Evolutionary conservation across 2,329 filamentous ascomycete species (phyloP).

Genomic region (Nothomitra cinnamomea): DNA sequence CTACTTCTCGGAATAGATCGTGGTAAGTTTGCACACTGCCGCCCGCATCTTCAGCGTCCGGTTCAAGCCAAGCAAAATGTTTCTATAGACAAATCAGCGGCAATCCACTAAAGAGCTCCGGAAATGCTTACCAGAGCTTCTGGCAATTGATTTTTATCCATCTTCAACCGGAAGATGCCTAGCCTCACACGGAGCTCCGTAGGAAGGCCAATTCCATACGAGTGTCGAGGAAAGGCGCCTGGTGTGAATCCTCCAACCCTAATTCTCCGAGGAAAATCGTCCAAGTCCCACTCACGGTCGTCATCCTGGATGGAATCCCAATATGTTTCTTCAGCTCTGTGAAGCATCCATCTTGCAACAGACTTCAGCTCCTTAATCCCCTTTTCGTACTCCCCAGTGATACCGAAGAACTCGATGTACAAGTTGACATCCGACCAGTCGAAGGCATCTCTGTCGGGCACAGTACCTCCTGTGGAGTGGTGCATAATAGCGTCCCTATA

Average conservation of each 20-base stretch:
- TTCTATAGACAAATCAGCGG: constrained; percentile 23
- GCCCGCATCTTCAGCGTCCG: constrained; percentile 34
- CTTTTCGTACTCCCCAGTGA: constrained; percentile 41
- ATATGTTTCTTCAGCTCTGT: constrained; percentile 51
- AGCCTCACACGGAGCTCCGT: constrained; percentile 71
- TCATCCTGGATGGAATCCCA: constrained; percentile 62
- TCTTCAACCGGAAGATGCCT: constrained; percentile 62
- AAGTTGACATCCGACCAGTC: constrained; percentile 74
- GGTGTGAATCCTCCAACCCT: constrained; percentile 43
- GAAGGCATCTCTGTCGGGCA: constrained; percentile 28
- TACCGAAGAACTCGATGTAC: constrained; percentile 65
- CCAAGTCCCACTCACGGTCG: constrained; percentile 77
- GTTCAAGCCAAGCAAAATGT: constrained; percentile 55
- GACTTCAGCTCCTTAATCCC: constrained; percentile 55
- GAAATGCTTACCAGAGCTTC: constrained; percentile 53
- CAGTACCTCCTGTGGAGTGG: constrained; percentile 25
- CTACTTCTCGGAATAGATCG: constrained; percentile 63
- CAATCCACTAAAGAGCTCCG: constrained; percentile 7
- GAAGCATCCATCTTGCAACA: constrained; percentile 67
- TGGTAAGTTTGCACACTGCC: constrained; percentile 46
- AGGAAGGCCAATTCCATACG: constrained; percentile 60
- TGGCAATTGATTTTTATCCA: constrained; percentile 39
- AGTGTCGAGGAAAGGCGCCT: constrained; percentile 32
- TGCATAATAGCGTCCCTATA: constrained; percentile 37
- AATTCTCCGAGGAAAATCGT: constrained; percentile 48